These are phyloP conservation scores for Saitozyma sp. DNA, from an alignment of 768 basidiomycete genomes.

Conservation along the genomic window DNA sequence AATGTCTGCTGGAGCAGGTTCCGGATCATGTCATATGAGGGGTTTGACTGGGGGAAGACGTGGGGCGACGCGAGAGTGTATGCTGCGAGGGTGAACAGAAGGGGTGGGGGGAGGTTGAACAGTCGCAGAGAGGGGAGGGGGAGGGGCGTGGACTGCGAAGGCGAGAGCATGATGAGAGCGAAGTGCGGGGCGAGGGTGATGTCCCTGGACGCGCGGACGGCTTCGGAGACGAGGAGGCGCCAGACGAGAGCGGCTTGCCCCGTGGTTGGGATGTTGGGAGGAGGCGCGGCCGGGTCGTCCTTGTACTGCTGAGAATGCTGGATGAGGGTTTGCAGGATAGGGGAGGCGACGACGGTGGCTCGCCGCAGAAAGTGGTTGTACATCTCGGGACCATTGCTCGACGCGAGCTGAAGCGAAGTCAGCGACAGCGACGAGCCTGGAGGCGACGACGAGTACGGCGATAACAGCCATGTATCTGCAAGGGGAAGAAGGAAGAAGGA, in stretches of 20 bases:
- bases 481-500: not conserved
- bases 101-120: constrained; percentile 40
- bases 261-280: constrained; percentile 36
- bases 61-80: constrained; percentile 43
- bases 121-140: constrained; percentile 40
- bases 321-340: constrained; percentile 40
- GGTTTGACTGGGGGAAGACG: constrained; percentile 31
- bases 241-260: constrained; percentile 47
- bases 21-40: constrained; percentile 28
- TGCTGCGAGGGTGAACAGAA: constrained; percentile 42
- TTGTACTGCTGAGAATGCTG: constrained; percentile 43
- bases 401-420: constrained; percentile 72
- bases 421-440: constrained; percentile 3
- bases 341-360: constrained; percentile 76
- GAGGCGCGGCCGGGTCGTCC: constrained; percentile 46
- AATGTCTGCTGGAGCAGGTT: constrained; percentile 33
- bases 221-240: constrained; percentile 50
- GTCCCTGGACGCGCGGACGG: constrained; percentile 47
- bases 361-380: constrained; percentile 97
- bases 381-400: constrained; percentile 94
- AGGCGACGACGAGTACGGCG: not conserved
- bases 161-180: constrained; percentile 42
- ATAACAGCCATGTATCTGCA: not conserved
- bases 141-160: constrained; percentile 31
- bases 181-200: constrained; percentile 51